A percentile compares a stretch with the other conserved stretches of the same genome.
Evolutionary conservation across 139 green algal genomes (phyloP).

Genomic region (Ulvella scutata): DNA sequence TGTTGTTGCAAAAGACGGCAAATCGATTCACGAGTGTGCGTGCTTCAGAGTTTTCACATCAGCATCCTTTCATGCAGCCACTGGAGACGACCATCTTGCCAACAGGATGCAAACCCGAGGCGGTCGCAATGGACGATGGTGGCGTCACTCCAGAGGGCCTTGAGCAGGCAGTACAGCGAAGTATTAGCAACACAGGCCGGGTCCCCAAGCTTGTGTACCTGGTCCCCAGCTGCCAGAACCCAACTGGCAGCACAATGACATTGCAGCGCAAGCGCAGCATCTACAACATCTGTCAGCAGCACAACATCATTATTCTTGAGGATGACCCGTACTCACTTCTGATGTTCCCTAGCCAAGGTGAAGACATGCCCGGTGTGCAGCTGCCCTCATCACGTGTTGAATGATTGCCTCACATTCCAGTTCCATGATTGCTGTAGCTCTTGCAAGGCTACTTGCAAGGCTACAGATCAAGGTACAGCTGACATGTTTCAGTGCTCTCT

Average conservation of each 20-base stretch:
- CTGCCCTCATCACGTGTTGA: neutral
- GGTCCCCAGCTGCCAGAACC: slow-evolving; percentile 59
- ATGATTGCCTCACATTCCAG: too few relatives aligned
- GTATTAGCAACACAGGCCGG: neutral
- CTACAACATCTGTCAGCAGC: slow-evolving; percentile 22
- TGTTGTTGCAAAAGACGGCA: too few relatives aligned
- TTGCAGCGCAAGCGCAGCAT: slow-evolving; percentile 30
- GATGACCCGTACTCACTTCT: slow-evolving; percentile 78
- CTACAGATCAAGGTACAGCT: too few relatives aligned
- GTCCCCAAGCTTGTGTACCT: slow-evolving; percentile 43
- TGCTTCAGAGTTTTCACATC: too few relatives aligned
- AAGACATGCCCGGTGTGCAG: slow-evolving; percentile 4
- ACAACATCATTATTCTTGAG: slow-evolving; percentile 58
- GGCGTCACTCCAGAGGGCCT: slow-evolving; percentile 38
- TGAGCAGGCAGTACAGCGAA: neutral
- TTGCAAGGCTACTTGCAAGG: too few relatives aligned
- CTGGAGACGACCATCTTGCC: too few relatives aligned
- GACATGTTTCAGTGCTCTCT: too few relatives aligned
- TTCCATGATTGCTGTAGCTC: too few relatives aligned
- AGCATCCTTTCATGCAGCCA: too few relatives aligned
- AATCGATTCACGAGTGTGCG: too few relatives aligned
- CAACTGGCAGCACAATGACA: slow-evolving; percentile 35
- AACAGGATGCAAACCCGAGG: too few relatives aligned
- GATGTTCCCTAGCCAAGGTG: slow-evolving; percentile 20
- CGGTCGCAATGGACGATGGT: slow-evolving; percentile 30